Evolutionary conservation across 2,329 filamentous ascomycete species (phyloP), one percentile per base, ranked within the genome.

Genomic region (Aspergillus ibericus): DNA sequence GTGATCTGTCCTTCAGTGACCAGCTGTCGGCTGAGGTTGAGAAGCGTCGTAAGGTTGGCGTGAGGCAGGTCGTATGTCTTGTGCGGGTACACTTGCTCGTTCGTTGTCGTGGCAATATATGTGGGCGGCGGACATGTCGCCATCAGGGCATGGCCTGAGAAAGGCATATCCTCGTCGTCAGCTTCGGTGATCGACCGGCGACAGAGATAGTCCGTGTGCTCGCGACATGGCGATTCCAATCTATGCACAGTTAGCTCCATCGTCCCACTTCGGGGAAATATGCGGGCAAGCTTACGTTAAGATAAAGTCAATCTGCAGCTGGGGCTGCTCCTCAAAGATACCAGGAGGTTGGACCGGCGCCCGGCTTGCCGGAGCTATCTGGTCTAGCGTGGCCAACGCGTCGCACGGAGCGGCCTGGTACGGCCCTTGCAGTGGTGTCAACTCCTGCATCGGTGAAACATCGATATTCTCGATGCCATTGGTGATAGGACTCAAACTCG

Each of bases 111-210:
- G 59, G 79, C 76, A 65, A 88, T 82, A 67, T 87, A 83, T 58
- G 80, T 82, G 53, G 87, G 85, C 5, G 93, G 91, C 48, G 93
- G 93, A 71, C 91, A 96, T 15, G 90, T 90, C 15, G 91, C 90
- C 93, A 98, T 98, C 65, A 98, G 81, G 4, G 91, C 93, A 75
- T 99, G 95, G 40, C 93, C 95, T 64, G 90, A 93, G 42, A 90
- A 77, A 1, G 73, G 71, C 70, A 75, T 82, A 59, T 89, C 85
- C 65, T 83, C 83, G 63, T 89, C 88, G 54, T 83, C 80, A 56
- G 86, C 75, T 64, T 83, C 78, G 50, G 79, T 76, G 62, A 80
- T 59, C 53, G 79, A 75, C 78, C 92, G 87, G 85, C 96, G 96
- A 81, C 95, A 98, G 53, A 93, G 91, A 73, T 89, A 90, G 81